Evolutionary conservation across 139 green algal species (phyloP).

Genomic region (Edaphochlamys debaryana): DNA sequence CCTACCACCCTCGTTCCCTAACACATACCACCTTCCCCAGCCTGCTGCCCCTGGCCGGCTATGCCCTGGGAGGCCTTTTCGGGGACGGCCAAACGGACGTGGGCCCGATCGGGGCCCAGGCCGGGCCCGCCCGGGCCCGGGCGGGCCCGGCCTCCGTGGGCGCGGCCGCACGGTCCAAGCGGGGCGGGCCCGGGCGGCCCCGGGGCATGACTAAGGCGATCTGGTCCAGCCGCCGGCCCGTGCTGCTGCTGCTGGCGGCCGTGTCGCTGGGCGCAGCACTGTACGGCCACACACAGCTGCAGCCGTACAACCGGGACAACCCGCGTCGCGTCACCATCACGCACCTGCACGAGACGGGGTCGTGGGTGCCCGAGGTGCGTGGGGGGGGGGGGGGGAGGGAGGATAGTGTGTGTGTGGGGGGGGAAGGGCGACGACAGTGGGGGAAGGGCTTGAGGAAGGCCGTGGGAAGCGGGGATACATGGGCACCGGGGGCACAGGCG

Average conservation of each 20-base stretch:
- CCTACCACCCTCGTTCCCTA: too few relatives aligned
- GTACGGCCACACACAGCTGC: background rate
- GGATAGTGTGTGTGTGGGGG: too few relatives aligned
- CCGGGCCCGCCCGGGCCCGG: too few relatives aligned
- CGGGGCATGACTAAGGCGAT: too few relatives aligned
- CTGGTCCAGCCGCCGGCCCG: too few relatives aligned
- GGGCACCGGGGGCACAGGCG: too few relatives aligned
- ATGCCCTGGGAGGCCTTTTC: constrained; percentile 3
- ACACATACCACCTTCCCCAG: constrained; percentile 15
- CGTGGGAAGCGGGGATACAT: too few relatives aligned
- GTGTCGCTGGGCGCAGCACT: background rate
- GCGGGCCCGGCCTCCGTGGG: too few relatives aligned
- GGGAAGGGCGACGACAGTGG: background rate
- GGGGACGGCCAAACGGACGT: background rate
- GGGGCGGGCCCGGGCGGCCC: too few relatives aligned
- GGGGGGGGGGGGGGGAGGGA: too few relatives aligned
- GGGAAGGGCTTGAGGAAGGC: background rate
- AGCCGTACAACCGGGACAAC: background rate
- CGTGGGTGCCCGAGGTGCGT: constrained; percentile 27
- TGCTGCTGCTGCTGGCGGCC: constrained; percentile 15
- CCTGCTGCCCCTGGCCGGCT: constrained; percentile 42
- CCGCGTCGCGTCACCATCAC: constrained; percentile 35
- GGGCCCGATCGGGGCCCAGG: too few relatives aligned
- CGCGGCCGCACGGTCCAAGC: too few relatives aligned
- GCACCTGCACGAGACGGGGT: constrained; percentile 32